Conservation (phyloP, 331 rosid species). For the Telfairia occidentalis region DNA sequence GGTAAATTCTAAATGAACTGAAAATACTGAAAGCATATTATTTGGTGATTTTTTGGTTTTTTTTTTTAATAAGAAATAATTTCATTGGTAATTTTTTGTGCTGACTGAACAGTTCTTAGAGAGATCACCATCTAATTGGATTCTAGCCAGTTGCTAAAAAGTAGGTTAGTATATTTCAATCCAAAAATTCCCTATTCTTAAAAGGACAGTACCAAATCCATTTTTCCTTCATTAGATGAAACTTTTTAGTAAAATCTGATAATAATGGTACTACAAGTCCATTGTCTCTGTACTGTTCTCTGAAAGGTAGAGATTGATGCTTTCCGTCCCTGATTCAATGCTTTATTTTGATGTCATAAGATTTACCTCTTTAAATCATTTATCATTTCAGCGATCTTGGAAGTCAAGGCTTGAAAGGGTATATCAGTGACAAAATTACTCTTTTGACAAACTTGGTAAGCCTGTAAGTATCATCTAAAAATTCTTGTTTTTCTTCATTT, state of each 20-base stretch:
- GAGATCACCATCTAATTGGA: background rate
- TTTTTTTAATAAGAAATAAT: too few species aligned
- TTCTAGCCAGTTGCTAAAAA: background rate
- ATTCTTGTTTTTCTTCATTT: background rate
- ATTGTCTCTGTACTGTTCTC: background rate
- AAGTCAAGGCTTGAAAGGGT: constrained; percentile 91
- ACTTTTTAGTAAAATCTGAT: background rate
- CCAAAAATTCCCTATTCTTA: background rate
- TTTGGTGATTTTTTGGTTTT: background rate
- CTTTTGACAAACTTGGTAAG: constrained; percentile 84
- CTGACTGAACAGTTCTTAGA: background rate
- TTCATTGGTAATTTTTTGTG: background rate
- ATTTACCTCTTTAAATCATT: constrained; percentile 12
- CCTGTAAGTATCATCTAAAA: constrained; percentile 68
- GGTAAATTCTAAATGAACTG: background rate
- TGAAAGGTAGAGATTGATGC: background rate
- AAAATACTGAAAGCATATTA: background rate
- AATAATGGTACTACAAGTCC: background rate
- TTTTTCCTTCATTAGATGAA: background rate
- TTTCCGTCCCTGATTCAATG: background rate
- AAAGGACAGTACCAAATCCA: background rate
- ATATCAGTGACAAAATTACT: constrained; percentile 61
- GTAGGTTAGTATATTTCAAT: background rate
- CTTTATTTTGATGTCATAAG: background rate
- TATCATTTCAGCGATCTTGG: constrained; percentile 68